These are phyloP conservation scores for Russula dissimulans DNA, from an alignment of 768 basidiomycete genomes.

Conservation along the genomic window DNA sequence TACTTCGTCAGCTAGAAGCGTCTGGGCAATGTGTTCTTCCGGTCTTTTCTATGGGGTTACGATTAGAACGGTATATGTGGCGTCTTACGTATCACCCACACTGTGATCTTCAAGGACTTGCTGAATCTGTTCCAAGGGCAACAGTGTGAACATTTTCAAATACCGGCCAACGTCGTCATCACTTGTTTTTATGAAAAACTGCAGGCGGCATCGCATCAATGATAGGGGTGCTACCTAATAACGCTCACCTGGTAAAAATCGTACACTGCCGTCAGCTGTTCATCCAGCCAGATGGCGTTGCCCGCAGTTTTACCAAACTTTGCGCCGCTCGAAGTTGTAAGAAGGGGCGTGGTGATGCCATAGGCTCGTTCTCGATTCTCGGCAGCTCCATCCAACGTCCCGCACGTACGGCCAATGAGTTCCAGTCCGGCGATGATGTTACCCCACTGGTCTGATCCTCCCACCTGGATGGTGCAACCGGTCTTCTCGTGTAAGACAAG, in stretches of 20 bases:
- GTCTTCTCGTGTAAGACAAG: slow-evolving; percentile 55
- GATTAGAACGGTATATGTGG: not conserved
- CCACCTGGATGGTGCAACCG: slow-evolving; percentile 79
- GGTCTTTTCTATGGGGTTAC: slow-evolving; percentile 27
- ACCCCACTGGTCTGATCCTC: slow-evolving; percentile 98
- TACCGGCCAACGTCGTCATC: slow-evolving; percentile 19
- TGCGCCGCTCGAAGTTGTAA: slow-evolving; percentile 81
- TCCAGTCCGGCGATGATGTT: slow-evolving; percentile 94
- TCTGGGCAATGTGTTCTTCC: slow-evolving; percentile 39
- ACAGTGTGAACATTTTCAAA: slow-evolving; percentile 18
- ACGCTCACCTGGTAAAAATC: slow-evolving; percentile 87
- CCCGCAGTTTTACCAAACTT: slow-evolving; percentile 98
- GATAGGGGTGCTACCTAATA: not conserved
- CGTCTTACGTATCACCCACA: slow-evolving; percentile 1
- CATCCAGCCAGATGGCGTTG: slow-evolving; percentile 89
- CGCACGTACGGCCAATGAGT: slow-evolving; percentile 58
- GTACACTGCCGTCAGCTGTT: slow-evolving; percentile 67
- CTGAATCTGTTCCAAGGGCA: slow-evolving; percentile 12
- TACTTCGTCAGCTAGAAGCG: slow-evolving; percentile 45
- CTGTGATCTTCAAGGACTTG: slow-evolving; percentile 12
- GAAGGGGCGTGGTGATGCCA: slow-evolving; percentile 88
- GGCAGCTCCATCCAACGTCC: not conserved
- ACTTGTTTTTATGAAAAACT: slow-evolving; percentile 79
- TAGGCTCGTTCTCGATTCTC: slow-evolving; percentile 38
- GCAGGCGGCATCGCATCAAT: not conserved